Evolutionary conservation across 2,329 filamentous ascomycete species (phyloP).

Genomic region (Fusarium nisikadoi): DNA sequence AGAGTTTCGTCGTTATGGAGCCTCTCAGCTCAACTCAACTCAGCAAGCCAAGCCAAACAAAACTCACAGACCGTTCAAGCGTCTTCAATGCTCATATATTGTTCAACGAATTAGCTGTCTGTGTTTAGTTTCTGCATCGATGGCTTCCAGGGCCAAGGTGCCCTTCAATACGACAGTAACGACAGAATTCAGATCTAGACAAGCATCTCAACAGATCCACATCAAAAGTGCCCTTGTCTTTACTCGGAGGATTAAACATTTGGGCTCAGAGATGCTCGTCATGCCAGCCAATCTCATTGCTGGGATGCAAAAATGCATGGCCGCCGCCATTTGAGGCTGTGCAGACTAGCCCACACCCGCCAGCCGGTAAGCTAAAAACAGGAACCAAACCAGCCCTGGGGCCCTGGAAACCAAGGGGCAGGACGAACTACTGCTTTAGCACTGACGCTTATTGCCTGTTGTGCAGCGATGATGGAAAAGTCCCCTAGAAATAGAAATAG

Average conservation of each 20-base stretch:
- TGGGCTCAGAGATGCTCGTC: background rate
- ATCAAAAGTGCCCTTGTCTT: slow-evolving; percentile 15
- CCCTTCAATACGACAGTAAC: slow-evolving; percentile 13
- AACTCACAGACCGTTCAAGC: background rate
- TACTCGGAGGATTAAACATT: slow-evolving; percentile 17
- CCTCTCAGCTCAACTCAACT: slow-evolving; percentile 1
- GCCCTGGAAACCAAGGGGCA: slow-evolving; percentile 12
- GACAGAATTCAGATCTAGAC: slow-evolving; percentile 18
- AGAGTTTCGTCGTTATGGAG: background rate
- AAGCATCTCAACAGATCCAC: slow-evolving; percentile 29
- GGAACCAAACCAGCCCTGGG: slow-evolving; percentile 23
- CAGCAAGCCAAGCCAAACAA: background rate
- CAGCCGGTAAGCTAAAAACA: slow-evolving; percentile 37
- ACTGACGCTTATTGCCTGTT: slow-evolving; percentile 16
- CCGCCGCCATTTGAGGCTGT: slow-evolving; percentile 37
- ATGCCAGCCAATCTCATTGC: slow-evolving; percentile 3
- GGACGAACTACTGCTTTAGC: slow-evolving; percentile 26
- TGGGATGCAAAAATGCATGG: slow-evolving; percentile 9
- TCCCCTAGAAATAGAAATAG: slow-evolving; percentile 28
- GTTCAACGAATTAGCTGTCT: slow-evolving; percentile 13
- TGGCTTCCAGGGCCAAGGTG: background rate
- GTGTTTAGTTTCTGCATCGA: slow-evolving; percentile 21
- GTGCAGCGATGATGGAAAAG: slow-evolving; percentile 12
- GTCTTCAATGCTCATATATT: background rate
- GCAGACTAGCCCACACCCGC: slow-evolving; percentile 26